phyloP scores from a whole-genome alignment of 2,329 filamentous ascomycete species.

The Penicillium brasilianum region DNA sequence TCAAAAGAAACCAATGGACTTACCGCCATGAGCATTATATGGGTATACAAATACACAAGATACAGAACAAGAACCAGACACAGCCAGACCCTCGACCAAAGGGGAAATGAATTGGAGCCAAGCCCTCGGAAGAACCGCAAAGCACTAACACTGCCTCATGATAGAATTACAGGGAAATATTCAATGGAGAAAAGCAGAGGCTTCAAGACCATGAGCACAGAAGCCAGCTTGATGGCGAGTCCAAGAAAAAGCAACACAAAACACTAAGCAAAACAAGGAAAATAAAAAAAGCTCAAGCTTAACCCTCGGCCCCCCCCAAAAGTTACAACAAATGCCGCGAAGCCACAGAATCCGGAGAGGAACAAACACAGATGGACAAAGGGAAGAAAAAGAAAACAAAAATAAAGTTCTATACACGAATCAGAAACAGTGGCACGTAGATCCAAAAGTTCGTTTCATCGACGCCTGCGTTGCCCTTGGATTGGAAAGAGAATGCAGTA shows the following conservation, averaged over 20 bases:
- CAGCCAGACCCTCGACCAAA: slow-evolving; percentile 1
- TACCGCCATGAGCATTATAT: neutral
- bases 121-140: slow-evolving; percentile 18
- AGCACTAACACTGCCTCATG: slow-evolving; percentile 38
- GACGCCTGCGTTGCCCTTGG: slow-evolving; percentile 31
- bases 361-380: slow-evolving; percentile 22
- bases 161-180: slow-evolving; percentile 42
- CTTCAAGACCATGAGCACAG: slow-evolving; percentile 28
- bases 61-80: slow-evolving; percentile 7
- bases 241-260: slow-evolving; percentile 14
- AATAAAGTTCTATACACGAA: slow-evolving; percentile 42
- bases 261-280: slow-evolving; percentile 21
- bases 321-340: slow-evolving; percentile 37
- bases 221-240: slow-evolving; percentile 25
- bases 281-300: slow-evolving; percentile 16
- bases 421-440: slow-evolving; percentile 30
- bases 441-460: slow-evolving; percentile 31
- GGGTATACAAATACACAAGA: neutral
- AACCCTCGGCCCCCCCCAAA: slow-evolving; percentile 30
- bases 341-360: slow-evolving; percentile 15
- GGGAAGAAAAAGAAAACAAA: slow-evolving; percentile 27
- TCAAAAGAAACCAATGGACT: neutral
- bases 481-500: slow-evolving; percentile 22
- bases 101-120: slow-evolving; percentile 25
- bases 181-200: slow-evolving; percentile 13